Evolutionary conservation across 108 stramenopile species (phyloP).

Genomic region (Bacterosira constricta): DNA sequence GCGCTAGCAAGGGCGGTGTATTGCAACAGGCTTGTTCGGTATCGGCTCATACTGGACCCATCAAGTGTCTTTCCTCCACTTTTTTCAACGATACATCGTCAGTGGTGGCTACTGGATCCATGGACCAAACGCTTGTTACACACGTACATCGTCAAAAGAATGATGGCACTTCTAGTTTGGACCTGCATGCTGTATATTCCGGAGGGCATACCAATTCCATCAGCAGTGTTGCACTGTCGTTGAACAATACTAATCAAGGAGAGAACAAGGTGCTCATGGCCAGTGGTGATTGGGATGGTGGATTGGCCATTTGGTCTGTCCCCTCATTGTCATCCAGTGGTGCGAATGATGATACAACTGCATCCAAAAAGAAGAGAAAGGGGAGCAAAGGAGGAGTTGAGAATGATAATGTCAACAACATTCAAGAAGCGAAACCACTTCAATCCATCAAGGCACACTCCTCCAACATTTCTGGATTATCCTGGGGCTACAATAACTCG

Average conservation of each 20-base stretch:
- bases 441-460: constrained; percentile 64
- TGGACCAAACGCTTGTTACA: constrained; percentile 76
- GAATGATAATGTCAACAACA: neutral
- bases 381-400: constrained; percentile 13
- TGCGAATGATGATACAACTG: neutral
- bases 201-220: constrained; percentile 61
- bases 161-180: neutral
- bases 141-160: constrained; percentile 39
- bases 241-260: neutral
- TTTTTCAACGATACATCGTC: neutral
- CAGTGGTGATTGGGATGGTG: constrained; percentile 84
- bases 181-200: constrained; percentile 38
- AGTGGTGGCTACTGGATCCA: constrained; percentile 73
- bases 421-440: constrained; percentile 45
- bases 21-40: constrained; percentile 10
- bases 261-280: constrained; percentile 51
- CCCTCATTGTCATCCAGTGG: neutral
- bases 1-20: neutral
- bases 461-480: constrained; percentile 75
- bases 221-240: constrained; percentile 57
- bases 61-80: constrained; percentile 63
- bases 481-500: constrained; percentile 54
- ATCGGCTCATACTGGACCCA: constrained; percentile 64
- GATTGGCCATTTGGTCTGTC: constrained; percentile 69
- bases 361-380: neutral